Conservation (phyloP, 2,329 filamentous ascomycete genomes). For the Biscogniauxia mediterranea region DNA sequence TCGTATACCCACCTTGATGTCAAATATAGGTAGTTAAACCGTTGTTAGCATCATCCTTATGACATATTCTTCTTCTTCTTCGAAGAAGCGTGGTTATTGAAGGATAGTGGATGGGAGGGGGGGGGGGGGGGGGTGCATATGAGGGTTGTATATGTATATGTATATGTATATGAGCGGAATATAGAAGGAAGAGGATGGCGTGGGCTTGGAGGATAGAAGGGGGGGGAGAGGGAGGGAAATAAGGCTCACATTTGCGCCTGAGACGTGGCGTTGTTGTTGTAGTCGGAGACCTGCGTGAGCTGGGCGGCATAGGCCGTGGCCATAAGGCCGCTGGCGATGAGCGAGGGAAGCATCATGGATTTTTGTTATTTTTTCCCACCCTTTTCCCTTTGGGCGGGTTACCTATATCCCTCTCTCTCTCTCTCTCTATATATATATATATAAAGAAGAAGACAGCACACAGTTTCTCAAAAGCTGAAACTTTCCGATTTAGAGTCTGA, state of each 20-base stretch:
- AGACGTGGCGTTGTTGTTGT: slow-evolving; percentile 36
- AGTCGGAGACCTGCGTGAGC: slow-evolving; percentile 34
- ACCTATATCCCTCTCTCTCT: too few relatives aligned
- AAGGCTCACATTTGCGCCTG: slow-evolving; percentile 35
- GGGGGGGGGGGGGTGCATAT: background rate
- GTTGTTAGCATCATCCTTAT: background rate
- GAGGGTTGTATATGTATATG: background rate
- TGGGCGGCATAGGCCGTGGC: slow-evolving; percentile 26
- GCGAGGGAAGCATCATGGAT: slow-evolving; percentile 22
- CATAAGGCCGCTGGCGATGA: slow-evolving; percentile 25
- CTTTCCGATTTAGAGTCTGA: too few relatives aligned
- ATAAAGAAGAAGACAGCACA: too few relatives aligned
- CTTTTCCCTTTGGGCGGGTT: too few relatives aligned
- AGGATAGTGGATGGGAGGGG: background rate
- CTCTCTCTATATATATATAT: too few relatives aligned
- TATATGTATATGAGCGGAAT: background rate
- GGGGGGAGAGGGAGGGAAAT: background rate
- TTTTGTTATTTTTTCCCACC: background rate
- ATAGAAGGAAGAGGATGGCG: background rate
- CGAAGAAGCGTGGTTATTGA: background rate
- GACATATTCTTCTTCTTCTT: background rate
- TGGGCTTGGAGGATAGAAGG: too few relatives aligned
- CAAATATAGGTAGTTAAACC: background rate
- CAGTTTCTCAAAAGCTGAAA: too few relatives aligned
- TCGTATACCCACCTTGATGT: slow-evolving; percentile 32